Percentiles rank a stretch among this genome's conserved stretches.
Evolutionary conservation across 2,329 filamentous ascomycete species (phyloP).

Genomic region (Claviceps maximensis): DNA sequence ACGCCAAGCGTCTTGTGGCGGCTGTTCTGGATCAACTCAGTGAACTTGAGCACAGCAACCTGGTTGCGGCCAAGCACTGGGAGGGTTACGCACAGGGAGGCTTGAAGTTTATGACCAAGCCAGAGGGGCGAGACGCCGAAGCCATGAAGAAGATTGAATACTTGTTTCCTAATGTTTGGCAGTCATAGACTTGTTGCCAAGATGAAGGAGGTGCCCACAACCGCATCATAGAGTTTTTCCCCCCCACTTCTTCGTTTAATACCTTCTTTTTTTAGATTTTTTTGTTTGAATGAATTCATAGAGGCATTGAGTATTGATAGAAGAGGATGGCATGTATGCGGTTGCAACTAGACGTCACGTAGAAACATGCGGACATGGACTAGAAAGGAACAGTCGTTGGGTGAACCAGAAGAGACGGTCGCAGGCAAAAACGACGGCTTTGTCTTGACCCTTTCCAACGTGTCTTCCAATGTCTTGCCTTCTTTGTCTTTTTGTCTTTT

Average conservation of each 20-base stretch:
- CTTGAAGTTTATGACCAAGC: slow-evolving; percentile 69
- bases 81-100: slow-evolving; percentile 65
- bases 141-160: slow-evolving; percentile 70
- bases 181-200: slow-evolving; percentile 17
- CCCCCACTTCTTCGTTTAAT: not conserved
- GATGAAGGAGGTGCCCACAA: too few relatives aligned
- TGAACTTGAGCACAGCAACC: slow-evolving; percentile 59
- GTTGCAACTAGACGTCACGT: not conserved
- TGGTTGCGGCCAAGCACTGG: slow-evolving; percentile 71
- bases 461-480: too few relatives aligned
- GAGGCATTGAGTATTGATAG: too few relatives aligned
- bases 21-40: slow-evolving; percentile 78
- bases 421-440: too few relatives aligned
- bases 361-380: too few relatives aligned
- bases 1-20: slow-evolving; percentile 72
- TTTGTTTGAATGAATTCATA: not conserved
- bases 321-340: too few relatives aligned
- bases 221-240: not conserved
- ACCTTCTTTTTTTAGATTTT: not conserved
- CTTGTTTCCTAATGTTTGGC: slow-evolving; percentile 73
- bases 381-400: too few relatives aligned
- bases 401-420: too few relatives aligned
- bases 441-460: too few relatives aligned
- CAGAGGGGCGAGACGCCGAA: slow-evolving; percentile 57
- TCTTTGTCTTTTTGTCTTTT: too few relatives aligned